Evolutionary conservation across 73 alveolate genomes (phyloP).

Genomic region (Uronychia binucleata): DNA sequence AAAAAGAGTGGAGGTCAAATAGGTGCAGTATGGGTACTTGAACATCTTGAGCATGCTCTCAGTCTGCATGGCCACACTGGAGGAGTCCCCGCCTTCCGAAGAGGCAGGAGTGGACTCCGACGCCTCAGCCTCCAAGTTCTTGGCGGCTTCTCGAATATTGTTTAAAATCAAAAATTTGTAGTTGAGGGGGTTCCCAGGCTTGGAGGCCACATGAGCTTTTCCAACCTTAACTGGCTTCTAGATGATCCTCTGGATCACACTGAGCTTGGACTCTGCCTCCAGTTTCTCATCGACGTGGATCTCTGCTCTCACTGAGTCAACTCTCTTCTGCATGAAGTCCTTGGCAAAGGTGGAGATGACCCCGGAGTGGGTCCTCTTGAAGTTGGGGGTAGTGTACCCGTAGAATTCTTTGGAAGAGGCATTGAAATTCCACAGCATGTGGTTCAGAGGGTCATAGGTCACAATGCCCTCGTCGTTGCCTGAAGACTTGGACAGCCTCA

Average conservation of each 20-base stretch:
- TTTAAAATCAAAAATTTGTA: background rate
- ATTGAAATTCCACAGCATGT: conserved; percentile 31
- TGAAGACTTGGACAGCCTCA: conserved; percentile 4
- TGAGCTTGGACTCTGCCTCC: conserved; percentile 28
- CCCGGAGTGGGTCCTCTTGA: conserved; percentile 33
- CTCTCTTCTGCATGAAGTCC: conserved; percentile 24
- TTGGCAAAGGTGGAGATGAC: conserved; percentile 21
- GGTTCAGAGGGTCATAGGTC: conserved; percentile 22
- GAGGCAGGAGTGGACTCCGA: background rate
- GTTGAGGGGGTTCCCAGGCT: background rate
- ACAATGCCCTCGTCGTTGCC: conserved; percentile 16
- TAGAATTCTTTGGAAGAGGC: background rate
- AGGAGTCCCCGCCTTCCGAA: background rate
- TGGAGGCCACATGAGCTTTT: background rate
- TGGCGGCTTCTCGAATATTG: background rate
- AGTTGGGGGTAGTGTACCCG: conserved; percentile 5
- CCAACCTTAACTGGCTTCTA: background rate
- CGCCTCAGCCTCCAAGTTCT: background rate
- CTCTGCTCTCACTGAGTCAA: conserved; percentile 5
- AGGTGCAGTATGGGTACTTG: conserved; percentile 39
- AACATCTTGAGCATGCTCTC: conserved; percentile 38
- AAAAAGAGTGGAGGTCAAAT: conserved; percentile 41
- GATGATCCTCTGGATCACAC: conserved; percentile 39
- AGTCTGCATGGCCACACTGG: background rate
- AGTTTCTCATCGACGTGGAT: conserved; percentile 13